phyloP scores from a whole-genome alignment of 2,329 filamentous ascomycete species.

The Sclerotinia spermophila region DNA sequence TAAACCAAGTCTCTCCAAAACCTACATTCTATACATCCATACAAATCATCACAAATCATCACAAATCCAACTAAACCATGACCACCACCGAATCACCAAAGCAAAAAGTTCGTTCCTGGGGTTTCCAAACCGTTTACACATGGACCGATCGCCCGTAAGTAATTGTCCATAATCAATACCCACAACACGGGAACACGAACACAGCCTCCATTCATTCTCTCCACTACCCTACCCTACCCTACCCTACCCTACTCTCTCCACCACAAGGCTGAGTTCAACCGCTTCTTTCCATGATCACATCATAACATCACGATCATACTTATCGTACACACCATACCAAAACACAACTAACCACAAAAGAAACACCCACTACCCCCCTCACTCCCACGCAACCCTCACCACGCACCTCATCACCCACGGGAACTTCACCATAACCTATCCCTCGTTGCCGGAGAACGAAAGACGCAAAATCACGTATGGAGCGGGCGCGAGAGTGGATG shows the following conservation, averaged over 20 bases:
- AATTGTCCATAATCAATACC: neutral
- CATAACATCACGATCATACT: no score
- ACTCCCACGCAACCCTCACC: conserved; percentile 60
- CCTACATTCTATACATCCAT: neutral
- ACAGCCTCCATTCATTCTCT: neutral
- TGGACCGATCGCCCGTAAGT: conserved; percentile 69
- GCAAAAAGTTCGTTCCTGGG: conserved; percentile 63
- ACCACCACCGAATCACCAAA: conserved; percentile 46
- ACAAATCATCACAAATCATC: neutral
- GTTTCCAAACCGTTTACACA: conserved; percentile 65
- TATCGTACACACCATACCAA: no score
- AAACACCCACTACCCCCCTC: conserved; percentile 65
- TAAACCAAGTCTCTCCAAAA: no score
- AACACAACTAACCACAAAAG: no score
- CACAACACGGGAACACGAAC: no score
- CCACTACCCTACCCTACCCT: no score
- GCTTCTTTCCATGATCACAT: no score
- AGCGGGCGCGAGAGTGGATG: conserved; percentile 60
- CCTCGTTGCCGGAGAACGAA: conserved; percentile 51
- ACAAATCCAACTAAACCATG: conserved; percentile 20
- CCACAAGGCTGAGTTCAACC: conserved; percentile 15
- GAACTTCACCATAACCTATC: conserved; percentile 64
- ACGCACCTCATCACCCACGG: conserved; percentile 67
- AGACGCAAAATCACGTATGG: conserved; percentile 56
- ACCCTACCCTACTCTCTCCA: neutral